phyloP scores from a whole-genome alignment of 257 asterid genomes.

The Solanum sejunctum region DNA sequence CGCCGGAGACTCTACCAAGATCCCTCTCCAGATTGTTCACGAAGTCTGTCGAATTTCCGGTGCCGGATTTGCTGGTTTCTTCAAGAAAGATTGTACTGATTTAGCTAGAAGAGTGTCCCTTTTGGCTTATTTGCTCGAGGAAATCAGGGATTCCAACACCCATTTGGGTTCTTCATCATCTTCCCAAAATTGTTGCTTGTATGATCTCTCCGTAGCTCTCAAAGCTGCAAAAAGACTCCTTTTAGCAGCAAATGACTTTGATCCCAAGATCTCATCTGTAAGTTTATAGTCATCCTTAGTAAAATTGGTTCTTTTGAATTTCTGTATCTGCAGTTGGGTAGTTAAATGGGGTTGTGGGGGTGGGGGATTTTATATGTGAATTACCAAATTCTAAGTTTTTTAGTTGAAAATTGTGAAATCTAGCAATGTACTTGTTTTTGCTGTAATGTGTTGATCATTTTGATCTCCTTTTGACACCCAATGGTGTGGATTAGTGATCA shows the following conservation, averaged over 20 bases:
- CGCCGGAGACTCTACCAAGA: constrained; percentile 9
- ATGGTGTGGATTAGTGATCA: not conserved
- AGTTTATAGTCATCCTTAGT: not conserved
- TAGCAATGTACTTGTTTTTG: not conserved
- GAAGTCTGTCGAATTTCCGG: constrained; percentile 51
- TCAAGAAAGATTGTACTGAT: constrained; percentile 76
- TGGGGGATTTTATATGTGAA: not conserved
- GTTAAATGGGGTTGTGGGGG: not conserved
- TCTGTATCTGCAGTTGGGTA: not conserved
- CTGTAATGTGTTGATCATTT: not conserved
- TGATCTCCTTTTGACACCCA: not conserved
- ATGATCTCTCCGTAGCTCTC: constrained; percentile 42
- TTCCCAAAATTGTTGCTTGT: constrained; percentile 17
- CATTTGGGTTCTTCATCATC: constrained; percentile 24
- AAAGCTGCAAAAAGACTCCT: constrained; percentile 25
- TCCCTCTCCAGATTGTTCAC: constrained; percentile 42
- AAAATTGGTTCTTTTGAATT: not conserved
- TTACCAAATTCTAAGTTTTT: not conserved
- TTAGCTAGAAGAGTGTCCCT: constrained; percentile 70
- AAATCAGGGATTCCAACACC: constrained; percentile 45
- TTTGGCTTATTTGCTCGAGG: constrained; percentile 69
- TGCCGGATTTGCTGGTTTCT: constrained; percentile 60
- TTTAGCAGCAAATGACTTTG: constrained; percentile 20
- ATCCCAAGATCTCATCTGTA: constrained; percentile 16
- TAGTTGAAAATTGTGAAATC: not conserved